phyloP scores from a whole-genome alignment of 148 eudicot species.

The Dysphania ambrosioides region DNA sequence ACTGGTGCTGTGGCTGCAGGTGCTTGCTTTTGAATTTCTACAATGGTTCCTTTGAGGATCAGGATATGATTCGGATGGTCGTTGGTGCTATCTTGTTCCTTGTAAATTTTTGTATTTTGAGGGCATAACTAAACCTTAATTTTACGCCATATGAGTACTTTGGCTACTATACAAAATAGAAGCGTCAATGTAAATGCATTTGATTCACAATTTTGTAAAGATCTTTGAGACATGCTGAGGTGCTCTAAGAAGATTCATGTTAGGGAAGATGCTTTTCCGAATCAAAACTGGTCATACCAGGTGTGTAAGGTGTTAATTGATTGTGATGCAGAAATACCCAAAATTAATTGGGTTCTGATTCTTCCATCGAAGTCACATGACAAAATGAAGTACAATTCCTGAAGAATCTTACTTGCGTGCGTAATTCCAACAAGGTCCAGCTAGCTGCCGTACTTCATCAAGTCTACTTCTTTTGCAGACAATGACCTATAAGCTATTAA shows the following conservation, averaged over 20 bases:
- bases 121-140: conserved; percentile 5
- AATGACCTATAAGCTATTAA: too few species aligned
- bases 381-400: too few species aligned
- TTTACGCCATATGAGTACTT: conserved; percentile 16
- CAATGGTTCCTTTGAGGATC: conserved; percentile 11
- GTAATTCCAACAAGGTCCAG: too few species aligned
- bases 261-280: not conserved
- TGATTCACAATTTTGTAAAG: conserved; percentile 31
- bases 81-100: conserved; percentile 7
- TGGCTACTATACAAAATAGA: conserved; percentile 23
- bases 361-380: not conserved
- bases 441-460: too few species aligned
- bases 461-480: too few species aligned
- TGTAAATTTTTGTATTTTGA: conserved; percentile 19
- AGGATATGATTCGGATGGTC: conserved; percentile 4
- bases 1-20: conserved; percentile 21
- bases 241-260: conserved; percentile 5
- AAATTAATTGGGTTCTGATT: not conserved
- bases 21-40: conserved; percentile 1
- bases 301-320: not conserved
- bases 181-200: conserved; percentile 28
- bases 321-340: not conserved
- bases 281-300: not conserved
- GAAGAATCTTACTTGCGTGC: too few species aligned
- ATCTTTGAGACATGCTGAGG: conserved; percentile 13